Evolutionary conservation across 192 early-diverging fungal species (phyloP).

Genomic region (Backusella tuberculispora): DNA sequence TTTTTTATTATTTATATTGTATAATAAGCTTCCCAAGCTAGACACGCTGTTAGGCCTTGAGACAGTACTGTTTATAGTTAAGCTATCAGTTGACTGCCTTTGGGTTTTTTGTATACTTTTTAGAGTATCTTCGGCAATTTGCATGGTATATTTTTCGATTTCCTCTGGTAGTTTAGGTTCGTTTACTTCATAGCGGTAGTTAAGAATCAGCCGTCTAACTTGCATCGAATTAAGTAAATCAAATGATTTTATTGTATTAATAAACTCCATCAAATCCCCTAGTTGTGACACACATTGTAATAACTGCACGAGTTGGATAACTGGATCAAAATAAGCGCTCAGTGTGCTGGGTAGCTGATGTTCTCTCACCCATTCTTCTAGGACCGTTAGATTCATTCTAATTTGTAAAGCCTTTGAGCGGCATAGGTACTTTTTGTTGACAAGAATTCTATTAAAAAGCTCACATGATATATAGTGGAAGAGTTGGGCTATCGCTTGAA

Average conservation of each 20-base stretch:
- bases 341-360: slow-evolving; percentile 50
- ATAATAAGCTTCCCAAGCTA: slow-evolving; percentile 18
- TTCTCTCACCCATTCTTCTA: slow-evolving; percentile 89
- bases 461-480: slow-evolving; percentile 78
- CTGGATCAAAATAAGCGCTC: slow-evolving; percentile 61
- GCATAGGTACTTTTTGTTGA: slow-evolving; percentile 71
- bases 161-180: slow-evolving; percentile 76
- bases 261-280: slow-evolving; percentile 70
- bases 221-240: slow-evolving; percentile 74
- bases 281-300: slow-evolving; percentile 79
- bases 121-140: slow-evolving; percentile 70
- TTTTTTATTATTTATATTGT: slow-evolving; percentile 5
- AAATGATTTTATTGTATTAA: slow-evolving; percentile 72
- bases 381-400: slow-evolving; percentile 76
- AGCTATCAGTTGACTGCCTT: slow-evolving; percentile 6
- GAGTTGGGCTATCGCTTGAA: slow-evolving; percentile 75
- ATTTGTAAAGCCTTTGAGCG: slow-evolving; percentile 85
- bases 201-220: slow-evolving; percentile 69
- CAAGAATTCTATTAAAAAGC: slow-evolving; percentile 89
- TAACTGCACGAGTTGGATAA: slow-evolving; percentile 82
- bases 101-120: slow-evolving; percentile 32
- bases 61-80: neutral
- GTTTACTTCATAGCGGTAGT: slow-evolving; percentile 90
- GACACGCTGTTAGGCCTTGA: slow-evolving; percentile 23
- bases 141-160: slow-evolving; percentile 78